Evolutionary conservation across 2,329 filamentous ascomycete species (phyloP), one percentile per base, ranked within the genome.

Genomic region (Fusarium proliferatum): DNA sequence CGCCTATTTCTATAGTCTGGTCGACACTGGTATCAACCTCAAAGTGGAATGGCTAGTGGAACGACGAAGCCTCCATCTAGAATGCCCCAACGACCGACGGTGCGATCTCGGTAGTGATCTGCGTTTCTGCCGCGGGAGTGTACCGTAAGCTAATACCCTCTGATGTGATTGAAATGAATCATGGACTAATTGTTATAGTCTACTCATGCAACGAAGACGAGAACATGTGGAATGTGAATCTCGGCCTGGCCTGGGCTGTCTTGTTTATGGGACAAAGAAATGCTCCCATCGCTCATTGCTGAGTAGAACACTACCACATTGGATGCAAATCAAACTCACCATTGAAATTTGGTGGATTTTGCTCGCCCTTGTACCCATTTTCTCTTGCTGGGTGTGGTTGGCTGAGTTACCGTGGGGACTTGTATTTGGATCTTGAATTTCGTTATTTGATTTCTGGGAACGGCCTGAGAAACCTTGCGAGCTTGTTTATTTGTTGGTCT

Each of bases 31-130:
- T 41, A 84, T 93, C 36, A 80, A 85, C 34, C 84, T 93, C 49
- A 93, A 93, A 78, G 87, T 94, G 17, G 87, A 88, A 64, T 94
- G 92, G 92, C 84, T 94, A 9, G 85, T 93, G 66, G 86, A 92
- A 74, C 87, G 92, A 17, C 86, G 90, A 23, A 86, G 84, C 51
- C 84, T 90, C 41, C 89, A 92, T 65, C 86, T 94, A 13, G 88
- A 92, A 72, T 92, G 91, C 74, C 92, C 91, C 9, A 90, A 89
- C 62, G 84, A 89, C 70, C 81, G 81, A 61, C 82, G 84, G 17
- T 91, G 89, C 68, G 89, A 90, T 69, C 78, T 91, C 36, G 85
- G 88, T 8, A 91, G 87, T 68, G 90, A 91, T 75, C 77, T 88
- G 52, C 83, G 85, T 34, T 92, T 91, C 80, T 91, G 89, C 74